Base-by-base conservation (phyloP, 2,329 filamentous ascomycete species). In the Teratosphaeria gauchensis region DNA sequence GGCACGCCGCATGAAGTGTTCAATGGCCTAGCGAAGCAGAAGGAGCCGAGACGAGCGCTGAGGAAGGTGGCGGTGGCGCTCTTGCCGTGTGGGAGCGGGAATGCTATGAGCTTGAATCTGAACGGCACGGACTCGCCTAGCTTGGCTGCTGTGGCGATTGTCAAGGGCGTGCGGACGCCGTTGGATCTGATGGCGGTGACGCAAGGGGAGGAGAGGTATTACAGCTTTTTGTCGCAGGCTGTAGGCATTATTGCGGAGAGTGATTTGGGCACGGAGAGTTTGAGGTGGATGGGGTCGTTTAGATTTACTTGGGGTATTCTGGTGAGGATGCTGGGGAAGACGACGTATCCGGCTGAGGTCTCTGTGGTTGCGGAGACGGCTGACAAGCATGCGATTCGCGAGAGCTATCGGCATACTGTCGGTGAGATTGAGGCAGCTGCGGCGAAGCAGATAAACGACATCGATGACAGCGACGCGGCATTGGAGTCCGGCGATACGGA, bases 1-100 rank as follows among this genome's bases (percentile, higher is more conserved):
- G 94, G 94, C 9, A 80, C 96, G 46, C 87, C 90, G 0, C 88
- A 96, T 71, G 94, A 99, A 74, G 88, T 96, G 8, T 96, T 96
- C 78, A 97, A 99, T 70, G 94, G 94, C 0, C 76, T 99, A 33
- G 91, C 84, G 14, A 87, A 84, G 73, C 85, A 90, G 46, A 70
- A 80, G 4, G 30, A 96, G 73, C 91, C 91, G 21, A 78, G 80
- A 33, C 81, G 81, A 58, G 94, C 92, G 0, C 76, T 99, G 61
- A 76, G 80, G 24, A 88, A 86, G 67, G 76, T 97, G 14, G 89
- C 94, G 0, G 85, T 99, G 1, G 87, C 86, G 24, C 90, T 96
- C 69, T 80, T 99, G 38, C 94, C 94, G 1, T 95, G 92, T 69
- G 94, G 94, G 14, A 94, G 89, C 55, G 94, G 94, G 5, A 99